Conservation (phyloP, 495 filamentous ascomycete species). For the Stereocaulon alpinum region DNA sequence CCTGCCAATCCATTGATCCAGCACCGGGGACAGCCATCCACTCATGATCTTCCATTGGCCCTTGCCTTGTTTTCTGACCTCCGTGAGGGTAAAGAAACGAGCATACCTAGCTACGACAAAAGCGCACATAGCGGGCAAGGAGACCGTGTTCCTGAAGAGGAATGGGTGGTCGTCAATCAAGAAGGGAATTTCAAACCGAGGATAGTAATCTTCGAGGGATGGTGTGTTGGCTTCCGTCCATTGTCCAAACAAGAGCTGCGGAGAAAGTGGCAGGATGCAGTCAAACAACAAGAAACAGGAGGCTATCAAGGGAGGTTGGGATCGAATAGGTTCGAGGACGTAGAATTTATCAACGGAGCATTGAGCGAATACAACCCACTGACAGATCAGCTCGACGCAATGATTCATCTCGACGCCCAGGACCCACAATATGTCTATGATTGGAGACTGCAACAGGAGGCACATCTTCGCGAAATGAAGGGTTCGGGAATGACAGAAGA, state of each 20-base stretch:
- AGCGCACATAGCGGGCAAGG: conserved; percentile 66
- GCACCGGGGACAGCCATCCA: conserved; percentile 74
- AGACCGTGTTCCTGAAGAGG: conserved; percentile 52
- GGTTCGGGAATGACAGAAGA: conserved; percentile 71
- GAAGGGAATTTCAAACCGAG: conserved; percentile 42
- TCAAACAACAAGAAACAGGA: conserved; percentile 33
- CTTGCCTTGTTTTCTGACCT: conserved; percentile 52
- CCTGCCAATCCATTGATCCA: conserved; percentile 66
- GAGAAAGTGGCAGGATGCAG: conserved; percentile 46
- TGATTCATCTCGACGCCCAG: conserved; percentile 83
- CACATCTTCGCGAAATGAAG: conserved; percentile 48
- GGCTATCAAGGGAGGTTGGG: conserved; percentile 40
- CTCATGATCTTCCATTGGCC: conserved; percentile 69
- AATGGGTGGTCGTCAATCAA: conserved; percentile 55
- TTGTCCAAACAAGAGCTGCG: conserved; percentile 45
- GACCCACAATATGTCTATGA: conserved; percentile 69
- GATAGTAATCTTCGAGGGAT: conserved; percentile 77
- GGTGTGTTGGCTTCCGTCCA: conserved; percentile 78
- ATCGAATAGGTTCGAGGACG: conserved; percentile 52
- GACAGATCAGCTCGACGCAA: conserved; percentile 62
- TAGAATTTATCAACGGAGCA: conserved; percentile 61
- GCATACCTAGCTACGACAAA: conserved; percentile 79
- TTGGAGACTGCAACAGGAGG: conserved; percentile 81
- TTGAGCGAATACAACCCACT: conserved; percentile 61
- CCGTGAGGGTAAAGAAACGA: conserved; percentile 37